These are phyloP conservation scores for Scheffersomyces cryptocercus DNA, from an alignment of 1,139 yeast genomes.

Conservation along the genomic window DNA sequence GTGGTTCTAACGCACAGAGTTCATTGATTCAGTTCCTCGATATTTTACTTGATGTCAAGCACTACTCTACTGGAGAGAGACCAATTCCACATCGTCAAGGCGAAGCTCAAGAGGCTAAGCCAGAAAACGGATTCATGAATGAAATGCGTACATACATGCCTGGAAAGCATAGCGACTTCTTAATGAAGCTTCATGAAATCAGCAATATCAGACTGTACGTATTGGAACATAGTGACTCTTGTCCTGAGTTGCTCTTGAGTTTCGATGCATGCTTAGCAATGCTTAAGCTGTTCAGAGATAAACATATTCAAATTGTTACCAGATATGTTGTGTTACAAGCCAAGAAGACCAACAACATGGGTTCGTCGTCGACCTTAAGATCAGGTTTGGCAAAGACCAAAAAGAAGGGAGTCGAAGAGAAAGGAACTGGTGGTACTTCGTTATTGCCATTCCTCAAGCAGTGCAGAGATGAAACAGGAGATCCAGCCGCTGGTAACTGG, in stretches of 20 bases:
- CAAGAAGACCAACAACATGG: constrained; percentile 49
- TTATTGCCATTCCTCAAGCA: constrained; percentile 89
- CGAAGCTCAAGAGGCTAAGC: constrained; percentile 3
- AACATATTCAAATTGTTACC: constrained; percentile 89
- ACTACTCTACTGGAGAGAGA: constrained; percentile 72
- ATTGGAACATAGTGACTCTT: constrained; percentile 29
- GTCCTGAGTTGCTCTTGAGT: constrained; percentile 64
- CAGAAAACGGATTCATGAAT: constrained; percentile 62
- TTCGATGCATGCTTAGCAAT: constrained; percentile 91
- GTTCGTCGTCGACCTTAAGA: constrained; percentile 56
- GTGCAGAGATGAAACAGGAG: constrained; percentile 94
- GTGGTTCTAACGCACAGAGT: constrained; percentile 94
- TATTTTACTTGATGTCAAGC: constrained; percentile 71
- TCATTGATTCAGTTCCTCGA: constrained; percentile 87
- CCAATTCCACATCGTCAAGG: constrained; percentile 33
- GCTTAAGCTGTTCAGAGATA: constrained; percentile 86
- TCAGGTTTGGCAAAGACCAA: constrained; percentile 59
- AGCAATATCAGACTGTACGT: constrained; percentile 70
- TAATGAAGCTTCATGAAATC: constrained; percentile 55
- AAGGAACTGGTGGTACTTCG: constrained; percentile 95
- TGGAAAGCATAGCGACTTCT: constrained; percentile 73
- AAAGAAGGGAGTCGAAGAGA: constrained; percentile 49
- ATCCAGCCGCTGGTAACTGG: constrained; percentile 88
- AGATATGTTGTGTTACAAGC: constrained; percentile 84
- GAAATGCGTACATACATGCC: constrained; percentile 94